phyloP scores from a whole-genome alignment of 2,329 filamentous ascomycete genomes.

The Alternaria arborescens region DNA sequence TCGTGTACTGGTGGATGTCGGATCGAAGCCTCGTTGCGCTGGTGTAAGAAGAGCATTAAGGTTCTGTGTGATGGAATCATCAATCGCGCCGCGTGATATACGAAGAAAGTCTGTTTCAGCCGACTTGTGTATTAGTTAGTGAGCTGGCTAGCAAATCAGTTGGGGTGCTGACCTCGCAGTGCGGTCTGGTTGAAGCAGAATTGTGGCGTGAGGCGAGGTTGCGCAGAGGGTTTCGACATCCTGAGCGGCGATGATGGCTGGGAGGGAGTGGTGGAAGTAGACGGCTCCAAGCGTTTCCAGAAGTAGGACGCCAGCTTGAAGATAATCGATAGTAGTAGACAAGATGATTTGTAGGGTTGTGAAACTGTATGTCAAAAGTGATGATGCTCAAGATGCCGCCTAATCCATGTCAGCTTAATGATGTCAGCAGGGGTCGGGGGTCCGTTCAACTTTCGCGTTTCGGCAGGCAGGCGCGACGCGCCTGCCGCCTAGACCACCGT shows the following conservation, averaged over 20 bases:
- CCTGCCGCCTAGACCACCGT: conserved; percentile 28
- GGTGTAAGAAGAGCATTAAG: conserved; percentile 89
- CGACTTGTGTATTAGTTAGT: conserved; percentile 46
- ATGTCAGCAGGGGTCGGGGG: conserved; percentile 39
- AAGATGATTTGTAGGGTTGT: neutral
- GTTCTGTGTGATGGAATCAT: conserved; percentile 93
- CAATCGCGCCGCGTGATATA: conserved; percentile 81
- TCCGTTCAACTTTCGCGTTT: conserved; percentile 26
- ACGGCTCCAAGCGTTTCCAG: conserved; percentile 32
- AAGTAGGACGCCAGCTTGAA: conserved; percentile 42
- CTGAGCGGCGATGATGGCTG: conserved; percentile 12
- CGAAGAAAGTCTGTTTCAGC: conserved; percentile 80
- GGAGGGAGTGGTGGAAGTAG: conserved; percentile 23
- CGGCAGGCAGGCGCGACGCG: conserved; percentile 39
- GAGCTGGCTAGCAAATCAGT: conserved; percentile 19
- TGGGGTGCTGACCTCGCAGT: conserved; percentile 53
- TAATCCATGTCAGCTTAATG: conserved; percentile 34
- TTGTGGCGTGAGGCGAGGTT: conserved; percentile 56
- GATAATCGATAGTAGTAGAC: neutral
- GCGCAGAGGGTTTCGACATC: conserved; percentile 55
- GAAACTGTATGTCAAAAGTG: conserved; percentile 12
- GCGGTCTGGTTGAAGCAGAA: conserved; percentile 63
- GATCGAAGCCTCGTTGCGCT: conserved; percentile 76
- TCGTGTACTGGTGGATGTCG: conserved; percentile 74
- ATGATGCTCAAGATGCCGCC: conserved; percentile 21